phyloP scores from a whole-genome alignment of 2,329 filamentous ascomycete genomes.

The Sphaerostilbella broomeana region DNA sequence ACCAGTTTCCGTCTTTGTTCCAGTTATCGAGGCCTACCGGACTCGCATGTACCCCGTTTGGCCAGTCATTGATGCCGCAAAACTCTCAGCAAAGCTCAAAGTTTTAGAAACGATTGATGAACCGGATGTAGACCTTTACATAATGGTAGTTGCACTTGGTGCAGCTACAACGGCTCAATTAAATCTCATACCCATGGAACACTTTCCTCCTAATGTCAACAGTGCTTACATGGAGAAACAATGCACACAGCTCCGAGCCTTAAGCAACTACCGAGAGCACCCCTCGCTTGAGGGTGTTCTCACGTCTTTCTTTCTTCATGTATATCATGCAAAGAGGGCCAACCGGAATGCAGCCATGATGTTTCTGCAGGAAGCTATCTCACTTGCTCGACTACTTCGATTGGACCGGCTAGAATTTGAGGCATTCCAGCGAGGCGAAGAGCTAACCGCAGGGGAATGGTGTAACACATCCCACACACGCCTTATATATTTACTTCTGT shows the following conservation, averaged over 20 bases:
- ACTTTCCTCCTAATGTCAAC: background rate
- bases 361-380: conserved; percentile 10
- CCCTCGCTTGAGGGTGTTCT: conserved; percentile 8
- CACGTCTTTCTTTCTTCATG: conserved; percentile 11
- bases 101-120: background rate
- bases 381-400: conserved; percentile 7
- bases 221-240: conserved; percentile 11
- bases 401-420: conserved; percentile 6
- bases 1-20: conserved; percentile 4
- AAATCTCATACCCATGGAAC: background rate
- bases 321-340: conserved; percentile 9
- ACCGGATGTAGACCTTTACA: conserved; percentile 1
- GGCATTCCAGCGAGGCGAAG: background rate
- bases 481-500: conserved; percentile 7
- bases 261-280: conserved; percentile 8
- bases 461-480: conserved; percentile 1
- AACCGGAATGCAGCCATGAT: conserved; percentile 10
- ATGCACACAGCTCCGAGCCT: conserved; percentile 2
- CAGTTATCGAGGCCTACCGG: conserved; percentile 4
- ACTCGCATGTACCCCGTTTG: conserved; percentile 11
- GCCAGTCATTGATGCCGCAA: conserved; percentile 3
- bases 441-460: background rate
- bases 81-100: conserved; percentile 1
- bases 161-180: conserved; percentile 11
- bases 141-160: conserved; percentile 7